Base-by-base conservation (phyloP, 176 grass and related monocot species). In the Hyparrhenia diplandra region DNA sequence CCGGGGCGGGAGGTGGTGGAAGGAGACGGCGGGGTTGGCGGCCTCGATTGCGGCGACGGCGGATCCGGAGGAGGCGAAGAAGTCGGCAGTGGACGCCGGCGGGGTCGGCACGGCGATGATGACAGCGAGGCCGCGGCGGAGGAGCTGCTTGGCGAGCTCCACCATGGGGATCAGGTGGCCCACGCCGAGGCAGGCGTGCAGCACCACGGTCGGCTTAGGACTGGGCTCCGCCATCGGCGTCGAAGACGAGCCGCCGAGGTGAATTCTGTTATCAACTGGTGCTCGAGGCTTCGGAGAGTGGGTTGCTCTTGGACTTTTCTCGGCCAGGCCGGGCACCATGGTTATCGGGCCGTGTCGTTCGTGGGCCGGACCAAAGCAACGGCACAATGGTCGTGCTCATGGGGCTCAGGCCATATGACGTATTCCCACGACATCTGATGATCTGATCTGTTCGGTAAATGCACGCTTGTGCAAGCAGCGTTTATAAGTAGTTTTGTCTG, bases 91-190 rank as follows among this genome's bases (percentile, higher is more conserved):
- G 75, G 81, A 76, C 25, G 64, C 34, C 16, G 80, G 82, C 31
- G 63, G 77, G 23, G 86, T 84, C 21, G 81, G 73, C 20, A 84
- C 46, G 55, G 82, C 76, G 58, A 91, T n/a, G 57, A 74, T 59
- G 67, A 87, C 81, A n/a, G 68, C 10, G 28, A 94, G 35, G 74
- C 80, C 77, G 34, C 73, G 77, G 45, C 39, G 40, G 66, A 68
- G 54, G 17, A 94, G 73, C 66, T 83, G 80, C 86, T 89, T 87
- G 71, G 84, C 84, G 30, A 94, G 69, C 54, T 94, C 86, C 46
- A 94, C 80, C 87, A 94, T 89, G 20, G 89, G 84, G 67, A 78
- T 77, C 11, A 92, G 79, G 81, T 94, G 92, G 84, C 85, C 87
- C 62, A 94, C 78, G 23, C 74, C 91, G 40, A 79, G 69, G 54